Conservation (phyloP, 768 basidiomycete species). For the Auricularia cornea region DNA sequence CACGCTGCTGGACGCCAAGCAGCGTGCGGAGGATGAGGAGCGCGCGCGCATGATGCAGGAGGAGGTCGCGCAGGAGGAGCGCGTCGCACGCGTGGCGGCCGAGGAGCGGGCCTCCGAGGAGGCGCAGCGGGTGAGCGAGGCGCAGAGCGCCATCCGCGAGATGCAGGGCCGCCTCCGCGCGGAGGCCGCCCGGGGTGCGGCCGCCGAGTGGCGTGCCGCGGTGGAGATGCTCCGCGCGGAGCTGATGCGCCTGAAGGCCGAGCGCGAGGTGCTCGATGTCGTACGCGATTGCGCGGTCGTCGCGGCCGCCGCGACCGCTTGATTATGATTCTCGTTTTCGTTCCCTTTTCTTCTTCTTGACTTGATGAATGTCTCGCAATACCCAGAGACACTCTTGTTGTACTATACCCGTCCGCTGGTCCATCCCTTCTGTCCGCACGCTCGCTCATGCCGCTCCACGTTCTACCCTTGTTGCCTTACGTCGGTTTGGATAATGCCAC, state of each 20-base stretch:
- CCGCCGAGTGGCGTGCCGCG: neutral
- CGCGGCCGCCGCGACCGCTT: neutral
- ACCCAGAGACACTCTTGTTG: too few species aligned
- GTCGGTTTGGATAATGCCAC: too few species aligned
- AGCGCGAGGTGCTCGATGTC: neutral
- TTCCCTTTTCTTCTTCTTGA: too few species aligned
- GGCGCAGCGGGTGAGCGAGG: neutral
- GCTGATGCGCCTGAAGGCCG: neutral
- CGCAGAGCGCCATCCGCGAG: neutral
- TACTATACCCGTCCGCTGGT: too few species aligned
- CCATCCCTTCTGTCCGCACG: too few species aligned
- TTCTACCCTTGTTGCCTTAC: too few species aligned
- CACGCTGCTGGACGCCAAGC: neutral
- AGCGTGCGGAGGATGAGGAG: neutral
- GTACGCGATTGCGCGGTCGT: neutral
- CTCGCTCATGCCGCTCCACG: too few species aligned
- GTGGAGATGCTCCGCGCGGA: neutral
- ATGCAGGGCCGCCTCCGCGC: neutral
- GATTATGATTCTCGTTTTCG: too few species aligned
- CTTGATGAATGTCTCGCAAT: too few species aligned
- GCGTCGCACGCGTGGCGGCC: neutral
- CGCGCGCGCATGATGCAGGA: neutral
- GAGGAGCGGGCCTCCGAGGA: neutral
- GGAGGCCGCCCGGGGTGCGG: neutral
- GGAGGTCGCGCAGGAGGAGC: neutral